Evolutionary conservation across 1,284 basidiomycete genomes (phyloP), one percentile per base, ranked within the genome.

Genomic region (Heliocybe sulcata): DNA sequence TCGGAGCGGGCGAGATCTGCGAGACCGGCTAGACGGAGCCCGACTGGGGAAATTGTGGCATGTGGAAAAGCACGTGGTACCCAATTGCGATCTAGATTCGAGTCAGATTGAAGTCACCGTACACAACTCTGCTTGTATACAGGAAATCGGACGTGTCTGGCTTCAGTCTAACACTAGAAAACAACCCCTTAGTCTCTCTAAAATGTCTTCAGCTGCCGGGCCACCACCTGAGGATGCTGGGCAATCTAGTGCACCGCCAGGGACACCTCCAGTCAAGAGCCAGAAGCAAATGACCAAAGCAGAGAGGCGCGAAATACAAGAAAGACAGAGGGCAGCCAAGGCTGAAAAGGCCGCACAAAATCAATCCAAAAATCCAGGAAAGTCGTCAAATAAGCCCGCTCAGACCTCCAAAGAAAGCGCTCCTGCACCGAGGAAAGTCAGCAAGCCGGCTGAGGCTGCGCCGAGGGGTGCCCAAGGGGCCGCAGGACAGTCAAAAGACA

Each of bases 241-340:
- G 4, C 38, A 42, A 42, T 16, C 16, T 6, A 42, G 19, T 20
- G 19, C 38, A 42, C 38, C 38, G 8, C 19, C 38, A 16, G 38
- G 38, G 6, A 20, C 38, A 16, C 38, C 16, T 16, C 38, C 38
- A n/a, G 38, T n/a, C n/a, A 68, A 74, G 57, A 76, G 79, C 29
- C 84, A 85, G 66, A 89, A 88, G 62, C 76, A 77, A 45, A 82
- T 83, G 82, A 83, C 87, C 42, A 92, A 88, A 68, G 87, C 87
- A 1, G 90, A 92, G 66, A 77, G 90, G 38, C 75, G 89, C 63
- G 89, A 88, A 63, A 72, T 88, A 14, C 89, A 92, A 67, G 90
- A 92, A 67, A 77, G 75, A 60, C 89, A 92, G 63, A 79, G 90
- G 53, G 90, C 89, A 16, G 87, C 85, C 20, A 92, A 92, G 67